Conservation (phyloP, 257 asterid genomes). For the Fraxinus cuspidata region DNA sequence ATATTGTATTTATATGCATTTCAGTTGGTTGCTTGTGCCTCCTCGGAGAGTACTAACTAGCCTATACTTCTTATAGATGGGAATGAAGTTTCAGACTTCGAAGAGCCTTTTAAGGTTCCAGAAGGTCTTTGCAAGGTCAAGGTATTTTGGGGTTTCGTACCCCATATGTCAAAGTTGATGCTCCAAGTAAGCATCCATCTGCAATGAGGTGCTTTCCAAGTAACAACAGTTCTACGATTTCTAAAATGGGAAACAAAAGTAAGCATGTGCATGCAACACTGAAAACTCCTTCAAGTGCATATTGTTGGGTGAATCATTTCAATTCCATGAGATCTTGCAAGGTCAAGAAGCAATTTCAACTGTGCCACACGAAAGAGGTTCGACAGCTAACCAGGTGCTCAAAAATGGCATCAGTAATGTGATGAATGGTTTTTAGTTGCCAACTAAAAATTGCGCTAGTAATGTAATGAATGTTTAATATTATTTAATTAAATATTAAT, state of each 20-base stretch:
- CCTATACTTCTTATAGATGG: conserved; percentile 46
- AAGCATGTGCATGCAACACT: conserved; percentile 36
- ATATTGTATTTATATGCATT: neutral
- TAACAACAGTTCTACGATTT: conserved; percentile 34
- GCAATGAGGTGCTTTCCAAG: conserved; percentile 50
- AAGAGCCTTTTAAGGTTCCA: conserved; percentile 76
- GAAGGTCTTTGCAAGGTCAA: conserved; percentile 99
- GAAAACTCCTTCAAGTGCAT: conserved; percentile 36
- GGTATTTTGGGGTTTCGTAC: conserved; percentile 67
- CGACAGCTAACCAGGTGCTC: conserved; percentile 32
- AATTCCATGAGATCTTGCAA: conserved; percentile 92
- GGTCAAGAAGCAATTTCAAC: conserved; percentile 76
- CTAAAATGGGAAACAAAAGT: conserved; percentile 31
- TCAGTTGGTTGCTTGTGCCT: neutral
- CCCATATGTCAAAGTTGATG: conserved; percentile 45
- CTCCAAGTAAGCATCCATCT: conserved; percentile 44
- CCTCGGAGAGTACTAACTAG: conserved; percentile 6
- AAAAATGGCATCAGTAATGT: conserved; percentile 32
- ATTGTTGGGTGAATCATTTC: conserved; percentile 56
- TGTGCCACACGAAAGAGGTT: conserved; percentile 44
- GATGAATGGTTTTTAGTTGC: conserved; percentile 39
- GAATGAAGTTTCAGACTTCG: conserved; percentile 62
- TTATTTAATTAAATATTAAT: too few species aligned
- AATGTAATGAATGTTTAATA: too few species aligned
- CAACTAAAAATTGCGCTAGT: conserved; percentile 9